Conservation (phyloP, 139 green algal genomes). For the Chlorella sp. region DNA sequence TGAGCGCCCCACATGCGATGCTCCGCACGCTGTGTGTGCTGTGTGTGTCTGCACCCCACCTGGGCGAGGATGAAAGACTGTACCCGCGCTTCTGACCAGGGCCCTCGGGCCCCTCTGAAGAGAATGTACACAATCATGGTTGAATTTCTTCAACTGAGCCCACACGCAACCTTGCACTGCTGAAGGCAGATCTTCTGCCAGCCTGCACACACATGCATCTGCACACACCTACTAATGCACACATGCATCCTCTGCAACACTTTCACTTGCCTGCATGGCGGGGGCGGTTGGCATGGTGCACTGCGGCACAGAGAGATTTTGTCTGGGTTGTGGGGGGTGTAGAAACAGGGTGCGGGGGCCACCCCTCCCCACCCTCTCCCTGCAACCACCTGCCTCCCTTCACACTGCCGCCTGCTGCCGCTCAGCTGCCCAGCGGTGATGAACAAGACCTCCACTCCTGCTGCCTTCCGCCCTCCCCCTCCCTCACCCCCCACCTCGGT, state of each 20-base stretch:
- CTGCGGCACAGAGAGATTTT: too few species aligned
- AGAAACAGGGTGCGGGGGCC: too few species aligned
- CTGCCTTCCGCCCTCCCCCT: too few species aligned
- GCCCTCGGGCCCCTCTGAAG: constrained; percentile 14
- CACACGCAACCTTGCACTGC: background rate
- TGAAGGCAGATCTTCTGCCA: too few species aligned
- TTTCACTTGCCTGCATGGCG: background rate
- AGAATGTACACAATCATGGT: constrained; percentile 28
- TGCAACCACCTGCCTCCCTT: too few species aligned
- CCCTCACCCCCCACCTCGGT: background rate
- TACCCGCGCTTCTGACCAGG: constrained; percentile 32
- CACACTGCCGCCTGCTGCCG: too few species aligned
- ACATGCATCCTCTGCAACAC: background rate
- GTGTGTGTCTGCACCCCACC: background rate
- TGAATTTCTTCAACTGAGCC: constrained; percentile 41
- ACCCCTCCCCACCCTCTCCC: too few species aligned
- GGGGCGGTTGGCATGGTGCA: too few species aligned
- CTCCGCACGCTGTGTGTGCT: too few species aligned
- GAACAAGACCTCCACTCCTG: background rate
- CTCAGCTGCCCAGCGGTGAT: background rate
- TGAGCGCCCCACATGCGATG: too few species aligned
- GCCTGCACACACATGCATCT: background rate
- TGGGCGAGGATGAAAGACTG: constrained; percentile 33
- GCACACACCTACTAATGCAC: background rate
- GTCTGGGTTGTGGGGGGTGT: too few species aligned